A percentile compares a stretch with the other conserved stretches of the same genome.
phyloP scores from a whole-genome alignment of 1,284 basidiomycete species.

The Schizophyllum amplum region DNA sequence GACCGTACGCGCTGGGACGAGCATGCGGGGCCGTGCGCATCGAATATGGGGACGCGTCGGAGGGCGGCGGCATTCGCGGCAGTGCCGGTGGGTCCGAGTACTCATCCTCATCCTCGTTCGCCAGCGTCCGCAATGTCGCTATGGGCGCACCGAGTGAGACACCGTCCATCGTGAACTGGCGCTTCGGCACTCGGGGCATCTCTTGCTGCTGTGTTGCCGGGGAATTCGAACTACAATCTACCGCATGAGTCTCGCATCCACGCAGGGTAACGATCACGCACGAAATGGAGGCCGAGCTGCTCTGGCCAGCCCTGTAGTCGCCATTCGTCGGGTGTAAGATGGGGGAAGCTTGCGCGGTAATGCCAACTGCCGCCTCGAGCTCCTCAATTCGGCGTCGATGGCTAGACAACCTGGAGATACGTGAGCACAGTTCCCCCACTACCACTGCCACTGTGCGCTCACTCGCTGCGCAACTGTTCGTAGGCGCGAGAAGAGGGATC shows the following conservation, averaged over 20 bases:
- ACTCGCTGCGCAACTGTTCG: not conserved
- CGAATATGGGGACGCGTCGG: not conserved
- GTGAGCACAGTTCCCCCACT: not conserved
- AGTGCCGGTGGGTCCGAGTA: not conserved
- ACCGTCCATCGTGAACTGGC: constrained; percentile 1
- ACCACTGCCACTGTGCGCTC: not conserved
- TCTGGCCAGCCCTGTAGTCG: not conserved
- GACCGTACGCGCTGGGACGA: not conserved
- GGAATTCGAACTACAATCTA: not conserved
- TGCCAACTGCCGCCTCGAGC: not conserved
- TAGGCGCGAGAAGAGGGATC: not conserved
- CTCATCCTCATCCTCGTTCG: not conserved
- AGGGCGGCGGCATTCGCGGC: not conserved
- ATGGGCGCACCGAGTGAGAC: constrained; percentile 4
- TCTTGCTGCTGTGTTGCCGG: not conserved
- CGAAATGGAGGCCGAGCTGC: not conserved
- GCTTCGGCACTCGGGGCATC: not conserved
- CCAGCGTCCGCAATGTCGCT: constrained; percentile 1
- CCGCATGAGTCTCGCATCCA: not conserved
- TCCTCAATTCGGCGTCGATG: not conserved
- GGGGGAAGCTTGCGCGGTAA: not conserved
- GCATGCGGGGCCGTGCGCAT: not conserved
- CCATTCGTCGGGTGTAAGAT: not conserved
- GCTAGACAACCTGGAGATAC: not conserved
- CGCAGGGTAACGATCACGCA: not conserved